These are phyloP conservation scores for Beauveria brongniartii DNA, from an alignment of 2,329 filamentous ascomycete species.

Conservation along the genomic window DNA sequence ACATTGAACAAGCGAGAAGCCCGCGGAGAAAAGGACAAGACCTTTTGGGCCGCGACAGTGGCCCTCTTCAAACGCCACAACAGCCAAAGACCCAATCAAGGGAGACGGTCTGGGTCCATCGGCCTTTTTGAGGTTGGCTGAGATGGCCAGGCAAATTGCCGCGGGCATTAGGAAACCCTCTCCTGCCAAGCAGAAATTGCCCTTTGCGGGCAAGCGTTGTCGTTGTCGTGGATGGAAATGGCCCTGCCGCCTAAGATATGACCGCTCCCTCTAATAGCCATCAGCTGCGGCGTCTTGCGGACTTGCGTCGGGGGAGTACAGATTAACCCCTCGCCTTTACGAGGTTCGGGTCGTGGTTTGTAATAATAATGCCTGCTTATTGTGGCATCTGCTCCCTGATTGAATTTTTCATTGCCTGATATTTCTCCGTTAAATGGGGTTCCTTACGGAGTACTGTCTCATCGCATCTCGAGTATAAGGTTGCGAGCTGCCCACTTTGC, in stretches of 20 bases:
- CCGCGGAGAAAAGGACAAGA: no score
- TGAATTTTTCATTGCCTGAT: background rate
- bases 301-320: background rate
- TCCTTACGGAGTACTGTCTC: background rate
- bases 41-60: no score
- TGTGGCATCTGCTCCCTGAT: background rate
- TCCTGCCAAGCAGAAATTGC: background rate
- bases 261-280: background rate
- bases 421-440: background rate
- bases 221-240: background rate
- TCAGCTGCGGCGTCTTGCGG: background rate
- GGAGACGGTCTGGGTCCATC: no score
- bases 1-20: background rate
- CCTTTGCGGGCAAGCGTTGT: background rate
- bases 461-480: background rate
- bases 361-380: background rate
- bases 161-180: background rate
- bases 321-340: background rate
- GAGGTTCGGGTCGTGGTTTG: background rate
- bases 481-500: background rate
- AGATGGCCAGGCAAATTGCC: background rate
- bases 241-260: background rate
- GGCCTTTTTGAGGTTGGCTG: background rate
- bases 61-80: no score
- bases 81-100: no score